Conservation (phyloP, 495 filamentous ascomycete species). For the Lepraria neglecta region DNA sequence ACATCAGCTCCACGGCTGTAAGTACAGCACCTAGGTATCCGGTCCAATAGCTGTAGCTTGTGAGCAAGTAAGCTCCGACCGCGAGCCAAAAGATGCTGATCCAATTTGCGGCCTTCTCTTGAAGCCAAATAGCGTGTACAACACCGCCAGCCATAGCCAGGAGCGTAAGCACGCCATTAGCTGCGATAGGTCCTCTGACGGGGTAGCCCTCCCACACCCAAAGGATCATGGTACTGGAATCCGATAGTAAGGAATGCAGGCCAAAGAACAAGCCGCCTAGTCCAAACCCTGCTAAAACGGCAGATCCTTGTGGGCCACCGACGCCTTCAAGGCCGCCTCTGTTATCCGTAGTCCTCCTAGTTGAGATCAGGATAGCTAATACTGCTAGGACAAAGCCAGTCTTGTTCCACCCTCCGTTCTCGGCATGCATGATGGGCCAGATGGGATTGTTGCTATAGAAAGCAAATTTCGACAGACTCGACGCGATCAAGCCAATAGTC, state of each 20-base stretch:
- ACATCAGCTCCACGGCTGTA: slow-evolving; percentile 73
- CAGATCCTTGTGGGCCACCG: slow-evolving; percentile 56
- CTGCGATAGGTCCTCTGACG: slow-evolving; percentile 80
- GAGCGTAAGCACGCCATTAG: slow-evolving; percentile 78
- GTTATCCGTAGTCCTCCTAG: slow-evolving; percentile 49
- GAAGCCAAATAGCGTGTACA: slow-evolving; percentile 66
- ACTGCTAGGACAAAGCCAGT: slow-evolving; percentile 69
- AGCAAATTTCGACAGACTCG: slow-evolving; percentile 85
- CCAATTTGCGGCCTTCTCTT: slow-evolving; percentile 68
- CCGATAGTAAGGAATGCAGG: slow-evolving; percentile 88
- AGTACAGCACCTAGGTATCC: slow-evolving; percentile 82
- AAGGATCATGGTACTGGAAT: slow-evolving; percentile 97
- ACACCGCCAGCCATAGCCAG: slow-evolving; percentile 80
- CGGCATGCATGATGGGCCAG: slow-evolving; percentile 86
- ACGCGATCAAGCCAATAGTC: slow-evolving; percentile 74
- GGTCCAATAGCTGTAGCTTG: slow-evolving; percentile 72
- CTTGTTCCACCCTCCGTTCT: slow-evolving; percentile 91
- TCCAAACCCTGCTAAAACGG: slow-evolving; percentile 65
- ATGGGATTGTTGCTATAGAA: slow-evolving; percentile 96
- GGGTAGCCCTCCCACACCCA: slow-evolving; percentile 99
- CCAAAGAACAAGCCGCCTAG: slow-evolving; percentile 81
- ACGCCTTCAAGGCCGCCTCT: slow-evolving; percentile 46
- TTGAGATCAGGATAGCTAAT: slow-evolving; percentile 65
- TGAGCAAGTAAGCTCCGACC: slow-evolving; percentile 73
- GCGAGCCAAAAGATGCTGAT: slow-evolving; percentile 71